These are phyloP conservation scores for Coccinonectria pachysandricola DNA, from an alignment of 2,329 filamentous ascomycete genomes.

Conservation along the genomic window DNA sequence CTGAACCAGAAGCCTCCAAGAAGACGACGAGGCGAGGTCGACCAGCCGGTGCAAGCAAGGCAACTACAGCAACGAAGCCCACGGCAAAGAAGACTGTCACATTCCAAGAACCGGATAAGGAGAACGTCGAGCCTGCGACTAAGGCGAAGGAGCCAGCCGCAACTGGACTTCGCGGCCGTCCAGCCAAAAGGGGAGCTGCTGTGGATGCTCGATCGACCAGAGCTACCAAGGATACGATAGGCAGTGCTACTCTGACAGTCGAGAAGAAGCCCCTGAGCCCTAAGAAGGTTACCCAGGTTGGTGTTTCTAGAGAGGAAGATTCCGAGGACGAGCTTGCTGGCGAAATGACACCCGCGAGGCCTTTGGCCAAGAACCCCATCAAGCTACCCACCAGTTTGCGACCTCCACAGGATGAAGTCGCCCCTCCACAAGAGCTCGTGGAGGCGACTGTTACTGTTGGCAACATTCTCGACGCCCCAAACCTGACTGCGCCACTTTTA, in stretches of 20 bases:
- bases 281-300: conserved; percentile 53
- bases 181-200: conserved; percentile 33
- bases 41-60: conserved; percentile 19
- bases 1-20: conserved; percentile 22
- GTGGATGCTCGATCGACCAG: conserved; percentile 24
- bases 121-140: conserved; percentile 41
- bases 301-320: conserved; percentile 32
- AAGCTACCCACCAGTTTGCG: conserved; percentile 37
- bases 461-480: conserved; percentile 23
- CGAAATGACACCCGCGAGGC: conserved; percentile 39
- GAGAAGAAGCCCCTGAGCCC: conserved; percentile 48
- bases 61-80: conserved; percentile 27
- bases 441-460: conserved; percentile 20
- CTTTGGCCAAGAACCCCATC: conserved; percentile 45
- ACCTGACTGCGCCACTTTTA: conserved; percentile 30
- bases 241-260: conserved; percentile 23
- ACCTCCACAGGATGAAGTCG: too few relatives aligned
- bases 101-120: conserved; percentile 55
- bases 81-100: conserved; percentile 50
- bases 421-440: conserved; percentile 4
- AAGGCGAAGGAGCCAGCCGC: conserved; percentile 26
- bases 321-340: conserved; percentile 52
- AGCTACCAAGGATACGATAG: conserved; percentile 23
- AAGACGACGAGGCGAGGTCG: conserved; percentile 22
- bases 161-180: conserved; percentile 27